Conservation (phyloP, 352 stramenopile species). For the Phytophthora boehmeriae region DNA sequence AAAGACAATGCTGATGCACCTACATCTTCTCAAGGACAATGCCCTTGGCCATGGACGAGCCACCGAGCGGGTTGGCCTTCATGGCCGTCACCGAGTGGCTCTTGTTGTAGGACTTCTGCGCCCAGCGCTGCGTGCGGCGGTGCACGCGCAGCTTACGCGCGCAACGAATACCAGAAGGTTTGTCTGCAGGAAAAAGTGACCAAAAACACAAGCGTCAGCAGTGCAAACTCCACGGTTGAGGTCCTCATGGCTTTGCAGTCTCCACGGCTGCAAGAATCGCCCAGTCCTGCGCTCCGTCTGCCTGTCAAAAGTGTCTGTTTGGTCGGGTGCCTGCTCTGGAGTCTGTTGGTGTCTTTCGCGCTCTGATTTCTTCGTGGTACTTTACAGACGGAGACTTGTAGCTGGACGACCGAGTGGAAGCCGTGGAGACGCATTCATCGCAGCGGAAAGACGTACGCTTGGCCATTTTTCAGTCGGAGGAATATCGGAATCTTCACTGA, state of each 20-base stretch:
- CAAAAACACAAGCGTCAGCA: slow-evolving; percentile 7
- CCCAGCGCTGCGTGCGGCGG: slow-evolving; percentile 98
- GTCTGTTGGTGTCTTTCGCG: too few species aligned
- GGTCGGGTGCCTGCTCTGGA: too few species aligned
- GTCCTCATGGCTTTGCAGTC: too few species aligned
- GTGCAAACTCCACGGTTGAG: too few species aligned
- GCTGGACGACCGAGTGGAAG: too few species aligned
- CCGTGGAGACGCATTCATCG: too few species aligned
- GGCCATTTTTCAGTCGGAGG: slow-evolving; percentile 86
- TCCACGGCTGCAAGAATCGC: too few species aligned
- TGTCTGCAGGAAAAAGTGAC: slow-evolving; percentile 74
- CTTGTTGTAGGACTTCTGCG: slow-evolving; percentile 99
- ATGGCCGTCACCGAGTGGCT: slow-evolving; percentile 99
- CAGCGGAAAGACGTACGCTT: slow-evolving; percentile 80
- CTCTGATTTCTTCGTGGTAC: too few species aligned
- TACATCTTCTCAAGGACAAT: slow-evolving; percentile 99
- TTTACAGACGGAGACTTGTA: too few species aligned
- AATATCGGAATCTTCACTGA: slow-evolving; percentile 67
- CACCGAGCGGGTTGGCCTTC: slow-evolving; percentile 99
- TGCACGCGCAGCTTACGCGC: slow-evolving; percentile 99
- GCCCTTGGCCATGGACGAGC: slow-evolving; percentile 99
- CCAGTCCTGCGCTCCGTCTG: neutral
- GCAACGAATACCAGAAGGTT: slow-evolving; percentile 98
- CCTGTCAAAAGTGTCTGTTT: neutral
- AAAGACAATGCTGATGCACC: slow-evolving; percentile 12